Evolutionary conservation across 129 eudicot species (phyloP), one percentile per base, ranked within the genome.

Genomic region (Chrysanthemum lavandulifolium): DNA sequence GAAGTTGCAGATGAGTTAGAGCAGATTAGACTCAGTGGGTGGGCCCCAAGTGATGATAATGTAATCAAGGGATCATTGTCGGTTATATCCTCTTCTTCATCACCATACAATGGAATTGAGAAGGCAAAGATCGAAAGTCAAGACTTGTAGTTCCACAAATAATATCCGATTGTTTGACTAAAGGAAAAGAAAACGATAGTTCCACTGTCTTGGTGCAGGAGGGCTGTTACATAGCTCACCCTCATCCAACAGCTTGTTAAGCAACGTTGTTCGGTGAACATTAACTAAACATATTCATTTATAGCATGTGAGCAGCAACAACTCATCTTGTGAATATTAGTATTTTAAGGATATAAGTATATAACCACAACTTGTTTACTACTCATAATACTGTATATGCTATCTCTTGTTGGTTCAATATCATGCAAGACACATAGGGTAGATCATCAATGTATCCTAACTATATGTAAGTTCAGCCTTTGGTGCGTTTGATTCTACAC

Each of bases 1-100:
- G 98, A 93, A 76, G 98, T 93, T 81, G 92, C 96, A 13, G 89
- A 87, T 8, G 98, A 93, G 81, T 80, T 93, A 31, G 97, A 93
- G 65, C 92, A 81, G 77, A 84, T 93, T 33, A 79, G 90, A 79
- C 76, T 69, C 19, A 74, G 89, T 65, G 87, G 85, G 66, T 91
- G 97, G 96, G 88, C 88, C 25, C 71, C 86, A 15, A 16, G 73
- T 43, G 98, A 92, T 0, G 95, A 86, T 64, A 79, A 73, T 73
- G 33, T 81, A 15, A 61, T 76, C 73, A 73, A 82, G 73, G 86
- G 78, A 12, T 86, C 97, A 10, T 82, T 73, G 5, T 73, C 97
- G 1, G 92, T 84, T 49, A 88, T 85, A 16, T 88, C 96, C 18
- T 50, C 83, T 67, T 82, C 86, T 68, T 87, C 95, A 23, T 90